Base-by-base conservation (phyloP, 768 basidiomycete species). In the Leccinum barrowsii region DNA sequence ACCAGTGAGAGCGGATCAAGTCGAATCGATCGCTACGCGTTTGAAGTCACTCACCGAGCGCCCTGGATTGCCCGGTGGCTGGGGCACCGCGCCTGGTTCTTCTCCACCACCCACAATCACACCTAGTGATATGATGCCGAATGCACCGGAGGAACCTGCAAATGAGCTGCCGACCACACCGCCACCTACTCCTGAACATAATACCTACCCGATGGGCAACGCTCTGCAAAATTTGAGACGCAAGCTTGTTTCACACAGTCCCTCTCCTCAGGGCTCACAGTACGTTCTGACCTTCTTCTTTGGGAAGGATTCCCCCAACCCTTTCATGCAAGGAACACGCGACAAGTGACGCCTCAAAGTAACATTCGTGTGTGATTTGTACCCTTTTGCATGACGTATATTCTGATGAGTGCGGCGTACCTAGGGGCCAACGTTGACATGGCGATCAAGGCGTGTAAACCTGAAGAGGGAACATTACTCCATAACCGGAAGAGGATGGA, bases 361-460 rank as follows among this genome's bases (percentile, higher is more conserved):
- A 73, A 74, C 56, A 82, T 82, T 49, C 68, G 81, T 82, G 56
- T 26, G 76, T 59, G 12, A 34, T 48, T 8, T 19, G 2, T 17
- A 24, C 48, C 30, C 4, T 7, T 19, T 22, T 34, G 50, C 22
- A 6, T 8, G n/a, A 4, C 13, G 21, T 22, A 19, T 32, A 13
- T 10, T 52, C 37, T 59, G 54, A 60, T 24, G 11, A 1, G 54
- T 19, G 56, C 28, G 15, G 62, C 17, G 37, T 51, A 12, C 10
- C 61, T 59, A 65, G 63, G 69, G 80, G 85, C 80, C 6, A 90
- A 89, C 57, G 87, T 89, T 50, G 80, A 86, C 30, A 80, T 85
- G 76, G 89, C 89, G 10, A 80, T 90, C 61, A 82, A 77, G 54
- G 89, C 87, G 2, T 94, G 91, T 65, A 80, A 81, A 50, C 80